These are phyloP conservation scores for Lichtheimia ramosa DNA, from an alignment of 371 early-diverging fungal species.

Conservation along the genomic window DNA sequence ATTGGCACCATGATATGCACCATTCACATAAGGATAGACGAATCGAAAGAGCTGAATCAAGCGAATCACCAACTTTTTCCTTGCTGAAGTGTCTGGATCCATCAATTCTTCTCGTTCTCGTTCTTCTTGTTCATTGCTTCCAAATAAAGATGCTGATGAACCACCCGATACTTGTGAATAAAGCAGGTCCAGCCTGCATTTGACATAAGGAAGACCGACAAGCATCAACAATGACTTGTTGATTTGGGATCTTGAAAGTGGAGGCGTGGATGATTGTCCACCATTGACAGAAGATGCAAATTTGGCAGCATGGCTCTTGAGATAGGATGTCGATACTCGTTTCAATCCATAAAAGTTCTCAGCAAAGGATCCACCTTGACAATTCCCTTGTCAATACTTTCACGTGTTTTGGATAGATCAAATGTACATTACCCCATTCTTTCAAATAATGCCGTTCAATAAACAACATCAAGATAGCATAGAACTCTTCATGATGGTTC, in stretches of 20 bases:
- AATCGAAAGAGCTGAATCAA: constrained; percentile 51
- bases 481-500: constrained; percentile 80
- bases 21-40: constrained; percentile 71
- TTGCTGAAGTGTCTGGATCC: constrained; percentile 15
- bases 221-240: constrained; percentile 68
- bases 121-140: constrained; percentile 49
- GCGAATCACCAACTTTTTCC: constrained; percentile 31
- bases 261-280: constrained; percentile 18
- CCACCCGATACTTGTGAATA: constrained; percentile 73
- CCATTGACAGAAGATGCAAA: constrained; percentile 12
- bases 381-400: not conserved
- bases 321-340: constrained; percentile 50
- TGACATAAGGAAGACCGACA: constrained; percentile 76
- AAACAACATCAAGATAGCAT: constrained; percentile 72
- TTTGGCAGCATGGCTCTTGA: constrained; percentile 19
- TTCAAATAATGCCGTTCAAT: constrained; percentile 83
- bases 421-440: constrained; percentile 63
- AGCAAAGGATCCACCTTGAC: constrained; percentile 79
- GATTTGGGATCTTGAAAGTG: constrained; percentile 51
- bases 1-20: constrained; percentile 60
- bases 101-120: constrained; percentile 34
- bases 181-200: constrained; percentile 71
- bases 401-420: not conserved
- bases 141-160: constrained; percentile 66
- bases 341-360: constrained; percentile 93